A percentile compares a stretch with the other conserved stretches of the same genome.
These are phyloP conservation scores for Arbutus unedo DNA, from an alignment of 148 eudicot genomes.

Conservation along the genomic window DNA sequence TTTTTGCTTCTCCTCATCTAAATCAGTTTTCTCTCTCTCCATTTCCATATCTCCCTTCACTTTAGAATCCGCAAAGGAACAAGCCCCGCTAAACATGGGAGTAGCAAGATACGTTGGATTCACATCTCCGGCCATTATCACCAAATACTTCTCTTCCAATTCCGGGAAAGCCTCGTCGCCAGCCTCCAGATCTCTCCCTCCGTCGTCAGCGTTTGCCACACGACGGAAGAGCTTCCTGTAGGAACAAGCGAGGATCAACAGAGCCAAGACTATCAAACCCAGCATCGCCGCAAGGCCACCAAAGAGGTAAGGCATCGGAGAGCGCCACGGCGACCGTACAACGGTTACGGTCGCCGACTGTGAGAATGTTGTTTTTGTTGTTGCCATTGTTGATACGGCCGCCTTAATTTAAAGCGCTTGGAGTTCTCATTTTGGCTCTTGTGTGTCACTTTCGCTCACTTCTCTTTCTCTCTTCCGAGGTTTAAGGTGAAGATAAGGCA, in stretches of 20 bases:
- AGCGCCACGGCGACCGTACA: conserved; percentile 62
- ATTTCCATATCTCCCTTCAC: conserved; percentile 5
- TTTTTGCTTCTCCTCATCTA: not conserved
- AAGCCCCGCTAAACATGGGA: conserved; percentile 29
- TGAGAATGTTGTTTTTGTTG: conserved; percentile 8
- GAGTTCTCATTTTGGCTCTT: conserved; percentile 4
- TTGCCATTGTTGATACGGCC: not conserved
- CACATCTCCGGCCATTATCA: conserved; percentile 66
- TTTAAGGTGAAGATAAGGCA: not conserved
- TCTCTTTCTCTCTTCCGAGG: not conserved
- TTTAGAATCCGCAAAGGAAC: conserved; percentile 23
- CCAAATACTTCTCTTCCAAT: conserved; percentile 39
- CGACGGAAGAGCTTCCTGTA: conserved; percentile 48
- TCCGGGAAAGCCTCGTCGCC: conserved; percentile 28
- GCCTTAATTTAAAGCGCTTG: not conserved
- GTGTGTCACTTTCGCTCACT: not conserved
- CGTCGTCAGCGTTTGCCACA: conserved; percentile 22
- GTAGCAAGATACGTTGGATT: conserved; percentile 63
- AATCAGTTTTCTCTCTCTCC: not conserved
- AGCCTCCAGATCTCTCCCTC: conserved; percentile 39
- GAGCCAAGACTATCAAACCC: conserved; percentile 73
- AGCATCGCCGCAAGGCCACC: conserved; percentile 84
- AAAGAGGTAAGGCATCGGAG: conserved; percentile 77
- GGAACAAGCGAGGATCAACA: conserved; percentile 66
- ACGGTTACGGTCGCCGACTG: conserved; percentile 11